Percentiles rank a stretch among this genome's conserved stretches.
Conservation (phyloP, 306 rosid species). For the Prunus kanzakura region DNA sequence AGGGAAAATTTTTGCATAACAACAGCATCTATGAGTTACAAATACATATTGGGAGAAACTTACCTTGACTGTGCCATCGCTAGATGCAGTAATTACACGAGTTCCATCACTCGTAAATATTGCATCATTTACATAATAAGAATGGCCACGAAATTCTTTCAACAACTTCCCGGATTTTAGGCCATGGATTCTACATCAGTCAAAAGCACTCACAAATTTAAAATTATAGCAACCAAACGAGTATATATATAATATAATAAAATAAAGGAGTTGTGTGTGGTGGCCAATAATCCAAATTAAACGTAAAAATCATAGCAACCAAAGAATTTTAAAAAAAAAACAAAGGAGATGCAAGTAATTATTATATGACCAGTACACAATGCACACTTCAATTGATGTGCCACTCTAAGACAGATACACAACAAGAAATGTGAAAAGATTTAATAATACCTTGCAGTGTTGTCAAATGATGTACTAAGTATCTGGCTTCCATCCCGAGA, state of each 20-base stretch:
- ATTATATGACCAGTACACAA: conserved; percentile 5
- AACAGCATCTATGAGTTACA: not conserved
- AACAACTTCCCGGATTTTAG: conserved; percentile 90
- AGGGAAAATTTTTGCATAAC: not conserved
- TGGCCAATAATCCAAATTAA: not conserved
- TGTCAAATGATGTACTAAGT: conserved; percentile 92
- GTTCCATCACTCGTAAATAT: conserved; percentile 83
- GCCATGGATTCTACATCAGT: conserved; percentile 73
- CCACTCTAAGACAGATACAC: not conserved
- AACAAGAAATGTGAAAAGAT: conserved; percentile 12
- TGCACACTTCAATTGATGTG: not conserved
- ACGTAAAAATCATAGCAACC: not conserved
- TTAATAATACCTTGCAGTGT: conserved; percentile 76
- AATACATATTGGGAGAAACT: conserved; percentile 18
- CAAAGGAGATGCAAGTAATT: not conserved
- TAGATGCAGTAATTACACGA: conserved; percentile 88
- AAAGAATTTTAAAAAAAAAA: not conserved
- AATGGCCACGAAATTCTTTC: conserved; percentile 97
- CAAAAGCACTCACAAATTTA: conserved; percentile 1
- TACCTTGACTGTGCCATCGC: conserved; percentile 97
- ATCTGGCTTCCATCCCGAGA: conserved; percentile 99
- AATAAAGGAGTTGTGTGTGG: not conserved
- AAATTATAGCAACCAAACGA: not conserved
- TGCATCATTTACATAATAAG: conserved; percentile 93
- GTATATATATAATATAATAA: not conserved